A percentile compares a stretch with the other conserved stretches of the same genome.
These are phyloP conservation scores for Chloris gayana DNA, from an alignment of 176 grass and related monocot species.

Conservation along the genomic window DNA sequence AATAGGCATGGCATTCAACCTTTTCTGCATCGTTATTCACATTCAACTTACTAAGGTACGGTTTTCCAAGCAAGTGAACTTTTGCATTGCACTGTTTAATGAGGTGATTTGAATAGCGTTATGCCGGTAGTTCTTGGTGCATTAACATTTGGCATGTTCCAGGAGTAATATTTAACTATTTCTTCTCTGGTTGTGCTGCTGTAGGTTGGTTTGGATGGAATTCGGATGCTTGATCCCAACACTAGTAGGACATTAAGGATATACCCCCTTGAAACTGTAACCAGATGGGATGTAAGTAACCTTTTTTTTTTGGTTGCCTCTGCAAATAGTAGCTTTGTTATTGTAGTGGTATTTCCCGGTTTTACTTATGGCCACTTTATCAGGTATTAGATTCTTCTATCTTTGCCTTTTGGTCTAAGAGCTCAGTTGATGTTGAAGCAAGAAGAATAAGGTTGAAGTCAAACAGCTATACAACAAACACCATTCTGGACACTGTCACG, in stretches of 20 bases:
- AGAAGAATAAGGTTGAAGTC: conserved; percentile 95
- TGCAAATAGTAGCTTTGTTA: conserved; percentile 7
- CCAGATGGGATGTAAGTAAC: conserved; percentile 93
- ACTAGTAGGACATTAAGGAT: conserved; percentile 85
- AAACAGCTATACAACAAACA: conserved; percentile 92
- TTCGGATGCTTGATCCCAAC: conserved; percentile 97
- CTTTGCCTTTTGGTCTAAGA: conserved; percentile 99
- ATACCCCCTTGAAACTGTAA: conserved; percentile 88
- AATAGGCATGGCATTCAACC: no score
- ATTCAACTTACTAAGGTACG: background rate
- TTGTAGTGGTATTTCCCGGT: conserved; percentile 20
- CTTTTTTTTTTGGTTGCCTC: background rate
- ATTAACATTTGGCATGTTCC: background rate
- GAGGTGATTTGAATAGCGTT: background rate
- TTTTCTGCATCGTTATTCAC: background rate
- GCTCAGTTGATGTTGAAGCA: conserved; percentile 82
- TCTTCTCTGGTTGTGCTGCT: background rate
- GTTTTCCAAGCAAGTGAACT: conserved; percentile 12
- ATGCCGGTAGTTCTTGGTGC: background rate
- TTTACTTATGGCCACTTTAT: conserved; percentile 35
- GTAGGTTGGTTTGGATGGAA: conserved; percentile 98
- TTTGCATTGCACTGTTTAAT: background rate
- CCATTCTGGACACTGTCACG: conserved; percentile 92
- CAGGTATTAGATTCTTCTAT: conserved; percentile 88
- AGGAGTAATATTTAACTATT: background rate